A percentile compares a stretch with the other conserved stretches of the same genome.
Evolutionary conservation across 1,284 basidiomycete genomes (phyloP).

Genomic region (Marasmius tenuissimus): DNA sequence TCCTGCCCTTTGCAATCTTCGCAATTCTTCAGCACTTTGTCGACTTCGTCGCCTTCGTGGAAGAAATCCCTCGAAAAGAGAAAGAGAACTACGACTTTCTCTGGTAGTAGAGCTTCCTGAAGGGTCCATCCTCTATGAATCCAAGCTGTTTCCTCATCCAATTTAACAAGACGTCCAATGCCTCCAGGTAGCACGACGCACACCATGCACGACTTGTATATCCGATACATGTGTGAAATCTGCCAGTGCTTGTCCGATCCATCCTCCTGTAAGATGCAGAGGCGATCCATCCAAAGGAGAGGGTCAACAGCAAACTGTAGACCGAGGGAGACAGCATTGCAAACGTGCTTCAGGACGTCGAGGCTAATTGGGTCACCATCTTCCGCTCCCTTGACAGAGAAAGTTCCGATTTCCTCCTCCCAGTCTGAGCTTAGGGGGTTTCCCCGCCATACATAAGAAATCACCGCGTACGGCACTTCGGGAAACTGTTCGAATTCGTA

Average conservation of each 20-base stretch:
- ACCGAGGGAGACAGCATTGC: slow-evolving; percentile 3
- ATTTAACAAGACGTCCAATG: background rate
- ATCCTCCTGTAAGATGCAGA: slow-evolving; percentile 4
- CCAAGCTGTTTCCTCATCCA: slow-evolving; percentile 2
- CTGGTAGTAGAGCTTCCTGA: background rate
- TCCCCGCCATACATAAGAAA: slow-evolving; percentile 19
- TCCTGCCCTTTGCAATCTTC: background rate
- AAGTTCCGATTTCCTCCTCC: background rate
- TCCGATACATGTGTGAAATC: background rate
- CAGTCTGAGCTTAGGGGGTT: slow-evolving; percentile 1
- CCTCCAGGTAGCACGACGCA: slow-evolving; percentile 1
- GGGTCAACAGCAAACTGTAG: background rate
- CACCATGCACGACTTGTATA: background rate
- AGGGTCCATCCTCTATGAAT: slow-evolving; percentile 4
- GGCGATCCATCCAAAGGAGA: slow-evolving; percentile 6
- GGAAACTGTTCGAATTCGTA: slow-evolving; percentile 6
- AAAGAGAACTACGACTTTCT: background rate
- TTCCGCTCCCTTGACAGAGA: slow-evolving; percentile 16
- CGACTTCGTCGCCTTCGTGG: background rate
- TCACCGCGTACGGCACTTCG: slow-evolving; percentile 7
- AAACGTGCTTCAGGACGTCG: slow-evolving; percentile 12
- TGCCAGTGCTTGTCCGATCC: background rate
- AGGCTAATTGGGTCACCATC: slow-evolving; percentile 18
- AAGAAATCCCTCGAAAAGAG: slow-evolving; percentile 1
- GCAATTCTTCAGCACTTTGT: background rate